phyloP scores from a whole-genome alignment of 371 early-diverging fungal genomes.

The Saksenaea oblongispora region DNA sequence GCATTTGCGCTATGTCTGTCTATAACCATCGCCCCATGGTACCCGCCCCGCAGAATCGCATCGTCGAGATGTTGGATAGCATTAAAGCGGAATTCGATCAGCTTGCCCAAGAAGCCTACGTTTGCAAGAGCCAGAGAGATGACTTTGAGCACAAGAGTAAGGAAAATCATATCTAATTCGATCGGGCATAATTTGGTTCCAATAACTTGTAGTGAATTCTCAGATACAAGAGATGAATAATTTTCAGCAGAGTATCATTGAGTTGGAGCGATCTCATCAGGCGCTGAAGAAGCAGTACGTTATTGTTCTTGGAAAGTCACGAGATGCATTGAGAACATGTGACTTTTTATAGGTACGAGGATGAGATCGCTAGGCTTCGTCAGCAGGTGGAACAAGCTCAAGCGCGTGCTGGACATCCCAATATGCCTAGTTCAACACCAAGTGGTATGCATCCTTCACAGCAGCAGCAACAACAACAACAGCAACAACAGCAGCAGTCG shows the following conservation, averaged over 20 bases:
- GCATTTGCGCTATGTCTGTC: conserved; percentile 47
- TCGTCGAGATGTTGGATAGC: conserved; percentile 85
- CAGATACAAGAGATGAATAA: conserved; percentile 81
- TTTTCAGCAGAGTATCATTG: conserved; percentile 79
- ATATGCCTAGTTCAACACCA: conserved; percentile 16
- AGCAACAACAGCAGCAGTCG: conserved; percentile 11
- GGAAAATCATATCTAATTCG: conserved; percentile 9
- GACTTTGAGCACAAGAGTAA: conserved; percentile 90
- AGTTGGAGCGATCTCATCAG: conserved; percentile 81
- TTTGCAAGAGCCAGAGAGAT: conserved; percentile 81
- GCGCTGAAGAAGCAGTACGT: conserved; percentile 73
- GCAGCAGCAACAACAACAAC: conserved; percentile 24
- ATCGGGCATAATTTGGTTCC: background rate
- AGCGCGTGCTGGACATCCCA: conserved; percentile 30
- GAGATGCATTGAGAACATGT: background rate
- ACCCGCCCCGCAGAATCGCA: conserved; percentile 69
- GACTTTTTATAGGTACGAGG: conserved; percentile 26
- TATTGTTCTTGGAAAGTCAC: background rate
- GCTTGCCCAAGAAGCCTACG: conserved; percentile 75
- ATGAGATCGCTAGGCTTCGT: conserved; percentile 37
- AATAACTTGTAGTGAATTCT: conserved; percentile 50
- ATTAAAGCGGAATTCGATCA: conserved; percentile 83
- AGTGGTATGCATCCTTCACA: conserved; percentile 13
- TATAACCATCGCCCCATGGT: conserved; percentile 89
- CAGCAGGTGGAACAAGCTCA: conserved; percentile 25